Base-by-base conservation (phyloP, 306 rosid species). In the Prunus davidiana region DNA sequence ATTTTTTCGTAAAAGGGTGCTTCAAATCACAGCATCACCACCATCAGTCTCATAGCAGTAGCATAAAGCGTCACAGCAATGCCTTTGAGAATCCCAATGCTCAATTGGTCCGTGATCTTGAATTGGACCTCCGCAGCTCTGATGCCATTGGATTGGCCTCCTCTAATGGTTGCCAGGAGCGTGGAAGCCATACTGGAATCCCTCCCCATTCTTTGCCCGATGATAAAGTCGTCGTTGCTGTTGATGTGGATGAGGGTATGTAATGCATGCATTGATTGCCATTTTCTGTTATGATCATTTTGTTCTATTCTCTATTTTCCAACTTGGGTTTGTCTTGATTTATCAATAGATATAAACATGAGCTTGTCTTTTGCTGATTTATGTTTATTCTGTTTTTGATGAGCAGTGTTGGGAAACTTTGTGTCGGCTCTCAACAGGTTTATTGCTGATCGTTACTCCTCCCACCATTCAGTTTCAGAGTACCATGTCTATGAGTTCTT, bases 401-500 rank as follows among this genome's bases (percentile, higher is more conserved):
- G 58, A 64, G 84, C 87, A 94, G 98, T 94, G 25, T 73, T 94
- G 81, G 98, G 98, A 28, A 91, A 89, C 86, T 94, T 94, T 9
- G 90, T 94, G 64, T 88, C 98, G 0, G 98, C 98, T 78, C 89
- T 94, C 76, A 94, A 94, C 90, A 81, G 86, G 79, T 94, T 90
- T 75, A 92, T 94, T 58, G 98, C 97, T 16, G 95, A 91, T 82
- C 91, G 82, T 22, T 94, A 94, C 71, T 84, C 88, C 60, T 85
- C 91, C 58, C 79, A 85, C 32, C 88, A 88, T 82, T 87, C 97
- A 27, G 91, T 94, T 79, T 90, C 97, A 27, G 97, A 91, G 80
- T 94, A 94, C 79, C 89, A 90, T 58, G 98, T 94, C 72, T 94
- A 94, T 27, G 98, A 94, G 84, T 94, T 94, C 88, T 91, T 78